phyloP scores from a whole-genome alignment of 257 asterid genomes.

The Nicotiana tabacum region DNA sequence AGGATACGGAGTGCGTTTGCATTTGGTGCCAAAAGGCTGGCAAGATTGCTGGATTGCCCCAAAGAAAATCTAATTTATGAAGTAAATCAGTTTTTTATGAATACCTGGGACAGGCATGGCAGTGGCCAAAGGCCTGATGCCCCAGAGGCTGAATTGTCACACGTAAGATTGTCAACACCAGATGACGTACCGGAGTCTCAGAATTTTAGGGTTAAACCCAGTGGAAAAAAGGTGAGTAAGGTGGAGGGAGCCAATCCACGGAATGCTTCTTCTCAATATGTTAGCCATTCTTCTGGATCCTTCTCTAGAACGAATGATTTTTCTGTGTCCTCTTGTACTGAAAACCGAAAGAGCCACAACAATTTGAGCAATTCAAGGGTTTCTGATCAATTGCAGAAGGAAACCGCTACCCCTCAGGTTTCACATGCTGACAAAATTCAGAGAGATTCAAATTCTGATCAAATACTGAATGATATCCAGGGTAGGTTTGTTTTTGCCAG shows the following conservation, averaged over 20 bases:
- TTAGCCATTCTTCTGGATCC: slow-evolving; percentile 34
- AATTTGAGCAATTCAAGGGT: slow-evolving; percentile 34
- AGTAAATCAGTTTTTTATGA: slow-evolving; percentile 81
- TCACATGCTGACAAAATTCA: slow-evolving; percentile 41
- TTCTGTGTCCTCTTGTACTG: slow-evolving; percentile 40
- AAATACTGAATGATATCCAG: slow-evolving; percentile 46
- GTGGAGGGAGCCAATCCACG: slow-evolving; percentile 26
- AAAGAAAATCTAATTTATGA: slow-evolving; percentile 48
- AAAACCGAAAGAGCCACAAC: slow-evolving; percentile 41
- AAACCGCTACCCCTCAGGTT: slow-evolving; percentile 35
- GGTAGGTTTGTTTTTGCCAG: slow-evolving; percentile 68
- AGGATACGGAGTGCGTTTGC: slow-evolving; percentile 92
- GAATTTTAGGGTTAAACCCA: slow-evolving; percentile 26
- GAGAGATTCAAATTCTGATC: slow-evolving; percentile 51
- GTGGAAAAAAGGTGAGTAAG: slow-evolving; percentile 38
- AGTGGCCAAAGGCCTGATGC: slow-evolving; percentile 92
- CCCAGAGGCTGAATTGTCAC: slow-evolving; percentile 42
- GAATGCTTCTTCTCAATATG: slow-evolving; percentile 34
- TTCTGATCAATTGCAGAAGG: slow-evolving; percentile 39
- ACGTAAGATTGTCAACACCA: slow-evolving; percentile 35
- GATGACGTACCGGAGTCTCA: slow-evolving; percentile 36
- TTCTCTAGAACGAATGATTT: slow-evolving; percentile 26
- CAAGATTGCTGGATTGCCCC: slow-evolving; percentile 71
- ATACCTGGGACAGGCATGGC: slow-evolving; percentile 92
- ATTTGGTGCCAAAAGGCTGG: slow-evolving; percentile 84